A percentile compares a stretch with the other conserved stretches of the same genome.
Conservation (phyloP, 2,329 filamentous ascomycete species). For the Colletotrichum horii region DNA sequence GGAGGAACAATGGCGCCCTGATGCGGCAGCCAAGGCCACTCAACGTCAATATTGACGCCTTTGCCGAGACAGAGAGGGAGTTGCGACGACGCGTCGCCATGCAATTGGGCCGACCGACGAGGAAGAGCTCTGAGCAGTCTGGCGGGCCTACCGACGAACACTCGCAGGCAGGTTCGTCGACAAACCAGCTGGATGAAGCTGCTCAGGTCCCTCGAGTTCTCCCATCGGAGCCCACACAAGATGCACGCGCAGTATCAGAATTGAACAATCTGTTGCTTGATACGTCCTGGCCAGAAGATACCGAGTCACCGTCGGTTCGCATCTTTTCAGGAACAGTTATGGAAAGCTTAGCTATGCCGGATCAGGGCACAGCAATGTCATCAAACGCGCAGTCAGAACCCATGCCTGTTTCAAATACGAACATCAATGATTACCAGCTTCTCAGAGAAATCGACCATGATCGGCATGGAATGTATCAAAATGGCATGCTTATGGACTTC, state of each 20-base stretch:
- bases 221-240: neutral
- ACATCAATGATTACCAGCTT: neutral
- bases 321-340: neutral
- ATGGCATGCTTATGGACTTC: neutral
- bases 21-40: neutral
- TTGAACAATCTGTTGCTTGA: neutral
- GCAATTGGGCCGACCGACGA: neutral
- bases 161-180: neutral
- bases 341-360: neutral
- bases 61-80: conserved; percentile 7
- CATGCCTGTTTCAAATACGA: neutral
- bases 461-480: neutral
- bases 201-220: neutral
- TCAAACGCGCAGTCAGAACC: neutral
- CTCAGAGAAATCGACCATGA: neutral
- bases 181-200: neutral
- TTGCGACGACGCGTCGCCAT: neutral
- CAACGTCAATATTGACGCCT: neutral
- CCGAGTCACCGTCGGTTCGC: neutral
- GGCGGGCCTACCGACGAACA: neutral
- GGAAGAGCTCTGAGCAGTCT: neutral
- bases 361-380: neutral
- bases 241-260: neutral
- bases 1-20: conserved; percentile 5
- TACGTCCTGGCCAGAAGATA: neutral